phyloP scores from a whole-genome alignment of 140 eudicot genomes.

The Oenanthe javanica region DNA sequence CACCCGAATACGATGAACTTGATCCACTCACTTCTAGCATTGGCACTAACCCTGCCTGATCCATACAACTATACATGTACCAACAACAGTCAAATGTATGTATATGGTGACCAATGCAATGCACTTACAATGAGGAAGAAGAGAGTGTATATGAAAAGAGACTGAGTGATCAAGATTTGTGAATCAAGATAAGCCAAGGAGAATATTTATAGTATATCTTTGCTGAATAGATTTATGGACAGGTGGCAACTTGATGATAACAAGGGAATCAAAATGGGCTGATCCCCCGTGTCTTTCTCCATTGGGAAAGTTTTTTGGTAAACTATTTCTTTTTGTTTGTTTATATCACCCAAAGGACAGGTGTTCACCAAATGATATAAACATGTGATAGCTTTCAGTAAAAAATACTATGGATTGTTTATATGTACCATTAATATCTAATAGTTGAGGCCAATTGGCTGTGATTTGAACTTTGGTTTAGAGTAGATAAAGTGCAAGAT shows the following conservation, averaged over 20 bases:
- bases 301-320: background rate
- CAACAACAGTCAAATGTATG: too few species aligned
- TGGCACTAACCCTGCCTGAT: conserved; percentile 10
- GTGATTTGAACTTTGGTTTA: background rate
- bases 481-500: background rate
- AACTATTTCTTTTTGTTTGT: background rate
- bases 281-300: background rate
- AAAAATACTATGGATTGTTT: background rate
- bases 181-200: background rate
- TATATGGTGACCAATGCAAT: too few species aligned
- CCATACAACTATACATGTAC: conserved; percentile 3
- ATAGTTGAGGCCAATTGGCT: background rate
- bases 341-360: background rate
- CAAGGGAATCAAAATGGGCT: background rate
- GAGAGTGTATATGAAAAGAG: background rate
- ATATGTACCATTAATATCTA: background rate
- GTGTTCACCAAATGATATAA: too few species aligned
- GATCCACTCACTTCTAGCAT: conserved; percentile 12
- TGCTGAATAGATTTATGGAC: background rate
- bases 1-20: conserved; percentile 9
- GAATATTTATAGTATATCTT: background rate
- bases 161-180: background rate
- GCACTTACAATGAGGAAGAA: too few species aligned
- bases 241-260: conserved; percentile 4
- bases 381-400: background rate